Base-by-base conservation (phyloP, 1,284 basidiomycete species). In the Cutaneotrichosporon curvatum region DNA sequence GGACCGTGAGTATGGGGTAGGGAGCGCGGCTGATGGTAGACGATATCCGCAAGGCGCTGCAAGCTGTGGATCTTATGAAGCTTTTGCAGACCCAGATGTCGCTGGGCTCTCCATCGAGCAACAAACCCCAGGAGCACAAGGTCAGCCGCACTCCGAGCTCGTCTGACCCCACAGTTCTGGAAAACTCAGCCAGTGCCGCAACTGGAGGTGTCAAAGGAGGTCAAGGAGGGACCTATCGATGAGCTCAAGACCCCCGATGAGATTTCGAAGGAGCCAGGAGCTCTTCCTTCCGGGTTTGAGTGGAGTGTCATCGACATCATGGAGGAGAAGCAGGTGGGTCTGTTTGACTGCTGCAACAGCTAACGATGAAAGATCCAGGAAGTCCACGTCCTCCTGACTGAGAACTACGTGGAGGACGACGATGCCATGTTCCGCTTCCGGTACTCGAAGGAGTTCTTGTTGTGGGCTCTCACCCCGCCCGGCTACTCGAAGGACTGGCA, bases 351-450 rank as follows among this genome's bases (percentile, higher is more conserved):
- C 7, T 6, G 37, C 10, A 10, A 36, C 25, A 19, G 25, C 34
- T 37, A 2, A 44, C 11, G 2, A 7, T 28, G 22, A 57, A n/a
- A 96, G 87, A 79, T 84, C 55, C 84, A 86, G 63, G 95, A 99
- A 68, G 82, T 97, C 10, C 90, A 96, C 63, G 84, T 91, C 53
- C 77, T 99, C 8, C 76, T 99, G 18, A 94, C 88, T 1, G 77
- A 83, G 11, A 88, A 98, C 72, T 98, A 98, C 60, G 92, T 98
- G 39, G 95, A 99, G 71, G 95, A 99, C 67, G 85, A 90, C 59
- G 86, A 92, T 47, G 91, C 92, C 6, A 81, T 86, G 23, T 95
- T 98, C 78, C 82, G 95, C 22, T 97, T 99, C 78, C 83, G 89
- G 63, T 99, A 99, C 66, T 87, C 84, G 36, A 83, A 90, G 5